phyloP scores from a whole-genome alignment of 495 filamentous ascomycete species.

The Pyrenula aspistea region DNA sequence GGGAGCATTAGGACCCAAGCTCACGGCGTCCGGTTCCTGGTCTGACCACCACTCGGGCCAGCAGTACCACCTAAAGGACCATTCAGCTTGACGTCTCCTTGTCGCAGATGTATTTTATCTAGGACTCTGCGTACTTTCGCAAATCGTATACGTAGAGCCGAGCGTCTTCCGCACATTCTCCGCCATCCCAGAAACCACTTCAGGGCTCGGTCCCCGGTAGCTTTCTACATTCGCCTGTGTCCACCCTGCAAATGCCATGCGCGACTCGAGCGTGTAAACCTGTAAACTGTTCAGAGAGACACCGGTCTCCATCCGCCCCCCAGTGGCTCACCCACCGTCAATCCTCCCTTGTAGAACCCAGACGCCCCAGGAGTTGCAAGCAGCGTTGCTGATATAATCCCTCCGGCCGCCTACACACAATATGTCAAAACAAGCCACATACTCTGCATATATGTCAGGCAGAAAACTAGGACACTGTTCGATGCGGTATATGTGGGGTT shows the following conservation, averaged over 20 bases:
- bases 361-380: constrained; percentile 44
- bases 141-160: constrained; percentile 40
- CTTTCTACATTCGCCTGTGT: constrained; percentile 31
- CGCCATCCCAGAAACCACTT: constrained; percentile 41
- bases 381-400: constrained; percentile 43
- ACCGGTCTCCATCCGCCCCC: neutral
- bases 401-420: constrained; percentile 40
- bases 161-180: constrained; percentile 39
- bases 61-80: constrained; percentile 33
- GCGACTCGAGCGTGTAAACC: constrained; percentile 50
- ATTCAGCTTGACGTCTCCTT: neutral
- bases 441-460: too few species aligned
- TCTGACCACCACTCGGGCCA: constrained; percentile 45
- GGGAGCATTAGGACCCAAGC: too few species aligned
- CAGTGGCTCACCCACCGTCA: constrained; percentile 28
- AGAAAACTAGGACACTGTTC: too few species aligned
- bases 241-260: constrained; percentile 49
- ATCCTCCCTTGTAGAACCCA: constrained; percentile 43
- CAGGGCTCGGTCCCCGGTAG: constrained; percentile 46
- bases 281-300: constrained; percentile 4
- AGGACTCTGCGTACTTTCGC: constrained; percentile 23
- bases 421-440: neutral
- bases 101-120: neutral
- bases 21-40: constrained; percentile 43
- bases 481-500: too few species aligned